phyloP scores from a whole-genome alignment of 495 filamentous ascomycete genomes.

The Glonium stellatum region DNA sequence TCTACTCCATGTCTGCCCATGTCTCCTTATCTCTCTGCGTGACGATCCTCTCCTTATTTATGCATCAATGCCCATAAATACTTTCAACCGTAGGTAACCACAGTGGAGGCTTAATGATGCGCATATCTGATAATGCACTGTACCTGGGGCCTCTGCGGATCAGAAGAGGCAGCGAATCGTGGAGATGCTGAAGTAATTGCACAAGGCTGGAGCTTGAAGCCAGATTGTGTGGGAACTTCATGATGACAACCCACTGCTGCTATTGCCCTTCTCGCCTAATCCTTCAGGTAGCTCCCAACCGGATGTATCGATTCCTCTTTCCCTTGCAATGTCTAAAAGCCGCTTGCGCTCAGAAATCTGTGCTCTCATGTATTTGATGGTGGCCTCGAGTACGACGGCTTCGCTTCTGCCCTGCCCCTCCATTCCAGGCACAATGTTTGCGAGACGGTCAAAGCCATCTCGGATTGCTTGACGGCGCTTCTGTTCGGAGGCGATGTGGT shows the following conservation, averaged over 20 bases:
- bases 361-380: slow-evolving; percentile 62
- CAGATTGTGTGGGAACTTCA: neutral
- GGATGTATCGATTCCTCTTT: slow-evolving; percentile 1
- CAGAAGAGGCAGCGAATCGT: too few species aligned
- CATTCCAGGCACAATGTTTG: slow-evolving; percentile 74
- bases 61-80: too few species aligned
- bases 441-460: slow-evolving; percentile 76
- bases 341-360: slow-evolving; percentile 56
- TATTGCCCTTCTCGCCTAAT: neutral
- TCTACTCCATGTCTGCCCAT: too few species aligned
- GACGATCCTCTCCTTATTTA: too few species aligned
- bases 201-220: too few species aligned
- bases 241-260: neutral
- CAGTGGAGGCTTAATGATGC: too few species aligned
- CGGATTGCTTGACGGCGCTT: slow-evolving; percentile 83
- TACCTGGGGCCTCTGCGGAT: too few species aligned
- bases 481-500: slow-evolving; percentile 85
- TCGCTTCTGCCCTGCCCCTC: slow-evolving; percentile 82
- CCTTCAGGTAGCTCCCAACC: neutral
- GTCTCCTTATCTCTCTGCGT: too few species aligned
- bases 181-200: too few species aligned
- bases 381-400: slow-evolving; percentile 69
- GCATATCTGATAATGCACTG: too few species aligned
- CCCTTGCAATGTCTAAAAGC: slow-evolving; percentile 41
- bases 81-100: too few species aligned